phyloP scores from a whole-genome alignment of 441 rosid genomes.

The Gossypium trilobum region DNA sequence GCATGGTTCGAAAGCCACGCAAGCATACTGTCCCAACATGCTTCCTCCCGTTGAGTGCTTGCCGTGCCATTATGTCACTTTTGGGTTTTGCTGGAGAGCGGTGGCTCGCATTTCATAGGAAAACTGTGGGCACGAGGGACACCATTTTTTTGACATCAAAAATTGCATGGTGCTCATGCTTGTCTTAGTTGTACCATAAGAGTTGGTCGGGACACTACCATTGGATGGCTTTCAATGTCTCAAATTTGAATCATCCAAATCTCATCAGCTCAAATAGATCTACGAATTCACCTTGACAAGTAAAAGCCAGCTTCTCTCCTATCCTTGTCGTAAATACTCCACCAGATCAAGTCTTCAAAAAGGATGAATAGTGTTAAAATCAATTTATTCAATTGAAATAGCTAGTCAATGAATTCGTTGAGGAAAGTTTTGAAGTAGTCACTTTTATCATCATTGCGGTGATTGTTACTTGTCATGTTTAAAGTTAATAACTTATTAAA shows the following conservation, averaged over 20 bases:
- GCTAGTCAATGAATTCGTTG: too few relatives aligned
- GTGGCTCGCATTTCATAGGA: slow-evolving; percentile 17
- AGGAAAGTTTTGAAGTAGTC: too few relatives aligned
- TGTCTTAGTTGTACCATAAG: slow-evolving; percentile 40
- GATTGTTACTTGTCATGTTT: too few relatives aligned
- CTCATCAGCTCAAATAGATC: slow-evolving; percentile 24
- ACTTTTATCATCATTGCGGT: too few relatives aligned
- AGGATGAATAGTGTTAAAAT: not conserved
- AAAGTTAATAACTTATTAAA: too few relatives aligned
- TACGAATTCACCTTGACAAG: not conserved
- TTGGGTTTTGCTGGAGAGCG: slow-evolving; percentile 11
- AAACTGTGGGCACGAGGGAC: slow-evolving; percentile 15
- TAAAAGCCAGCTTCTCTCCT: not conserved
- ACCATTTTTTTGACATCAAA: not conserved
- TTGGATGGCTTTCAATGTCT: slow-evolving; percentile 17
- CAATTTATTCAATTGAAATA: not conserved
- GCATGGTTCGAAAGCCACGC: slow-evolving; percentile 14
- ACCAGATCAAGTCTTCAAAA: slow-evolving; percentile 18
- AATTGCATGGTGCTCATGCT: slow-evolving; percentile 24
- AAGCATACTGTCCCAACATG: slow-evolving; percentile 27
- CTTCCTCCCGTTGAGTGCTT: slow-evolving; percentile 25
- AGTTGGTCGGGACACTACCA: slow-evolving; percentile 26
- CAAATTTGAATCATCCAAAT: slow-evolving; percentile 21
- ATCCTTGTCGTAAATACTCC: slow-evolving; percentile 8
- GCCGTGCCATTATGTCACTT: slow-evolving; percentile 31